Conservation (phyloP, 2,329 filamentous ascomycete genomes). For the Hypoxylon sp. region DNA sequence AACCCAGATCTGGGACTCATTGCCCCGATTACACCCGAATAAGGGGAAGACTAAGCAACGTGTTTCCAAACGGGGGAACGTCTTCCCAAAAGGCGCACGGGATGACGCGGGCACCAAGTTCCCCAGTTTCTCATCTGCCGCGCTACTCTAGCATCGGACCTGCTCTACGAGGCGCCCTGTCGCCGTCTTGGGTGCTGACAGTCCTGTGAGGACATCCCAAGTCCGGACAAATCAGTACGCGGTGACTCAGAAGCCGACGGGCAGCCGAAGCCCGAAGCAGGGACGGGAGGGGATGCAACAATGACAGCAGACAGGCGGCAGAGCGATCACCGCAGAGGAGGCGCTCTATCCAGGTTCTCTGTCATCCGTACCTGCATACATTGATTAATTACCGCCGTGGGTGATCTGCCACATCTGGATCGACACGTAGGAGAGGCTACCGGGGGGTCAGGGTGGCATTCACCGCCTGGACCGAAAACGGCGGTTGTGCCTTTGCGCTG, state of each 20-base stretch:
- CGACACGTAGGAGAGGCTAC: constrained; percentile 29
- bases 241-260: constrained; percentile 8
- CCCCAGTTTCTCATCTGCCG: constrained; percentile 3
- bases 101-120: background rate
- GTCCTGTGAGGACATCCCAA: constrained; percentile 1
- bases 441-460: constrained; percentile 26
- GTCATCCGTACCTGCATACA: constrained; percentile 34
- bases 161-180: background rate
- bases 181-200: background rate
- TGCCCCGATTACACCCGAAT: background rate
- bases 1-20: background rate
- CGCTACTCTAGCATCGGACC: constrained; percentile 8
- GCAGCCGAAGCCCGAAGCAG: constrained; percentile 2
- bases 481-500: constrained; percentile 17
- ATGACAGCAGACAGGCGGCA: constrained; percentile 16
- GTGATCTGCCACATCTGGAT: constrained; percentile 24
- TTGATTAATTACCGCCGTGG: constrained; percentile 25
- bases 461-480: constrained; percentile 23
- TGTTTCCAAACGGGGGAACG: background rate
- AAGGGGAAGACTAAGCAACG: background rate
- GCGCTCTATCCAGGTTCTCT: constrained; percentile 7
- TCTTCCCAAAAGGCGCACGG: background rate
- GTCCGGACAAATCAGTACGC: constrained; percentile 7
- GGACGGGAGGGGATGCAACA: constrained; percentile 15
- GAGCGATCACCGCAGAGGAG: constrained; percentile 15